A percentile compares a stretch with the other conserved stretches of the same genome.
Evolutionary conservation across 2,329 filamentous ascomycete genomes (phyloP).

Genomic region (Fusarium chaquense): DNA sequence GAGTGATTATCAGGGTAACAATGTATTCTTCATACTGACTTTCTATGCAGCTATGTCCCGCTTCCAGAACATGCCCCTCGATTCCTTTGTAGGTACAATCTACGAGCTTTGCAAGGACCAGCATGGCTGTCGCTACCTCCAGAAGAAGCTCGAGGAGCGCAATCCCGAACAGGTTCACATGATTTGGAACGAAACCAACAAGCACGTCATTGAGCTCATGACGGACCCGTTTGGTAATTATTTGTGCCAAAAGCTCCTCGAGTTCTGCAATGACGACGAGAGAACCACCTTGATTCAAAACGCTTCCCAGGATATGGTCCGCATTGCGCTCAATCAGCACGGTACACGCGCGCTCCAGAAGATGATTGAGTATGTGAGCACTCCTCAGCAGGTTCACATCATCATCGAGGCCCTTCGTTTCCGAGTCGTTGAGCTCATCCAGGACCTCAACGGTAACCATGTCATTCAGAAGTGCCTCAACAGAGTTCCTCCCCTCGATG

Average conservation of each 20-base stretch:
- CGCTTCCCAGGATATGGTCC: slow-evolving; percentile 86
- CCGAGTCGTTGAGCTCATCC: slow-evolving; percentile 92
- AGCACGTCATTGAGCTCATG: slow-evolving; percentile 97
- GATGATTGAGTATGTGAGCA: slow-evolving; percentile 98
- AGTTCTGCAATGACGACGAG: slow-evolving; percentile 95
- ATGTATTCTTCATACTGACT: slow-evolving; percentile 47
- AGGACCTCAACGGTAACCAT: slow-evolving; percentile 98
- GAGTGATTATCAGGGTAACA: slow-evolving; percentile 43
- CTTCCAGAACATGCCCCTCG: slow-evolving; percentile 85
- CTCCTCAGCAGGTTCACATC: slow-evolving; percentile 83
- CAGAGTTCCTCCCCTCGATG: slow-evolving; percentile 84
- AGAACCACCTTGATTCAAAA: slow-evolving; percentile 93
- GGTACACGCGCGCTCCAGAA: slow-evolving; percentile 97
- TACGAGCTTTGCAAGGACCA: slow-evolving; percentile 96
- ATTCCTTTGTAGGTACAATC: slow-evolving; percentile 84
- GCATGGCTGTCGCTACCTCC: slow-evolving; percentile 94
- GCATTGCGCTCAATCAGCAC: slow-evolving; percentile 96
- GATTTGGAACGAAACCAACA: slow-evolving; percentile 94
- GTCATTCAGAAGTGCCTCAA: slow-evolving; percentile 99
- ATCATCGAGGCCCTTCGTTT: slow-evolving; percentile 87
- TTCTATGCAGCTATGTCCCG: slow-evolving; percentile 72
- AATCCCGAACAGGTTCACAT: slow-evolving; percentile 85
- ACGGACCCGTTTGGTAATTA: slow-evolving; percentile 99
- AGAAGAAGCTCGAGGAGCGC: slow-evolving; percentile 96
- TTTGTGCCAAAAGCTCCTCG: slow-evolving; percentile 96